Conservation (phyloP, 768 basidiomycete genomes). For the Leccinum olivaceopallidum region DNA sequence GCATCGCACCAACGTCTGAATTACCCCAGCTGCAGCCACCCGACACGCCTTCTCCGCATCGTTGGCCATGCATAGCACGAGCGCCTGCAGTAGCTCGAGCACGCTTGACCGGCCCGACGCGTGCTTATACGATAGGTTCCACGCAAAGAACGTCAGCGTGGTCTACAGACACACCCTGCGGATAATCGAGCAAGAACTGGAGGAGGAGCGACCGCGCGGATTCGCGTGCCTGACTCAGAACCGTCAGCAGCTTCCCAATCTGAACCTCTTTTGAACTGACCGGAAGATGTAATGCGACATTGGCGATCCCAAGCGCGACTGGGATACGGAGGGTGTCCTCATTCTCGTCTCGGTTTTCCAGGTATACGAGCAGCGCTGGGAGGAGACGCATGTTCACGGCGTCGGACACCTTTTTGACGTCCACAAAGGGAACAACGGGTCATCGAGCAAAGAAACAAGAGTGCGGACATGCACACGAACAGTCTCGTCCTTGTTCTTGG, state of each 20-base stretch:
- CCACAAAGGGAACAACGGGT: constrained; percentile 24
- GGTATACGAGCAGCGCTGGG: constrained; percentile 73
- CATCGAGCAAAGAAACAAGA: constrained; percentile 81
- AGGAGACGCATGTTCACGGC: constrained; percentile 75
- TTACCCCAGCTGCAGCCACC: constrained; percentile 81
- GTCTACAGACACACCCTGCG: constrained; percentile 90
- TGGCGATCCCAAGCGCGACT: constrained; percentile 81
- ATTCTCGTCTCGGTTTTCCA: constrained; percentile 80
- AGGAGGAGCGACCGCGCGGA: constrained; percentile 85
- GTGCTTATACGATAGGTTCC: constrained; percentile 87
- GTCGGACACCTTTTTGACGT: constrained; percentile 57
- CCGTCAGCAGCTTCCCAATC: constrained; percentile 74
- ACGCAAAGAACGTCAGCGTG: constrained; percentile 89
- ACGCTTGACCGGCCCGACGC: constrained; percentile 93
- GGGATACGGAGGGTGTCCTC: constrained; percentile 90
- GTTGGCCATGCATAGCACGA: constrained; percentile 93
- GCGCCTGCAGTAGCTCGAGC: constrained; percentile 85
- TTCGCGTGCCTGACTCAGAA: constrained; percentile 88
- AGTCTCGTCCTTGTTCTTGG: constrained; percentile 44
- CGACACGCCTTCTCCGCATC: constrained; percentile 90
- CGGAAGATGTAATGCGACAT: constrained; percentile 82
- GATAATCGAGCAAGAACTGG: constrained; percentile 96
- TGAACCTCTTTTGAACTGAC: constrained; percentile 60
- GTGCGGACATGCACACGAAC: constrained; percentile 71
- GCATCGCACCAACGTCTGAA: constrained; percentile 73